Base-by-base conservation (phyloP, 2,329 filamentous ascomycete species). In the Colletotrichum ledebouriae region DNA sequence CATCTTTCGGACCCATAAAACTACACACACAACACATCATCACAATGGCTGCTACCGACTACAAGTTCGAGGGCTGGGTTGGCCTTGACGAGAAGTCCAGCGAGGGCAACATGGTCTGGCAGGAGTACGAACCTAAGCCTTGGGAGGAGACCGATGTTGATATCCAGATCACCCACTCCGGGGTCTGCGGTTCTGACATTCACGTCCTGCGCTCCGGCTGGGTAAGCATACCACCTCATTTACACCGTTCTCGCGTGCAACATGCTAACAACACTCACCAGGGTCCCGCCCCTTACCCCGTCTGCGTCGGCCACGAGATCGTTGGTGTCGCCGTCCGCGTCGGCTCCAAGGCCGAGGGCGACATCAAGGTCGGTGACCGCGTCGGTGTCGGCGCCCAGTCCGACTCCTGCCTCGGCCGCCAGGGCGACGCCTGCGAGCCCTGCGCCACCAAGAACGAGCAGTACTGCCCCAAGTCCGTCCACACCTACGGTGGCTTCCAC, bases 121-220 rank as follows among this genome's bases (percentile, higher is more conserved):
- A 78, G 50, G 78, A 85, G 68, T 90, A 85, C 63, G 82, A 88
- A 76, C 88, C 88, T 37, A 92, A 91, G 81, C 77, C 79, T 9
- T 91, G 88, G 85, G 85, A 89, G 59, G 89, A 91, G 75, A 86
- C 82, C 25, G 88, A 91, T 72, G 78, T 92, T 59, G 89, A 92
- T 73, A 89, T 92, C 73, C 82, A 86, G 73, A 80, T 92, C 71
- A 86, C 87, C 3, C 88, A 91, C 79, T 90, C 88, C 73, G 89
- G 89, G 70, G 85, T 92, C 71, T 92, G 89, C 75, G 89, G 87
- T 62, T 85, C 84, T 1, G 89, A 91, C 70, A 57, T 90, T 34
- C 87, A 90, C 77, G 85, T 81, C 2, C 80, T 91, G 6, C 81
- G 84, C 42, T 86, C 84, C 2, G 88, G 84, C 58, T 87, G 85